Evolutionary conservation across 2,329 filamentous ascomycete species (phyloP).

Genomic region (Tolypocladium amazonense): DNA sequence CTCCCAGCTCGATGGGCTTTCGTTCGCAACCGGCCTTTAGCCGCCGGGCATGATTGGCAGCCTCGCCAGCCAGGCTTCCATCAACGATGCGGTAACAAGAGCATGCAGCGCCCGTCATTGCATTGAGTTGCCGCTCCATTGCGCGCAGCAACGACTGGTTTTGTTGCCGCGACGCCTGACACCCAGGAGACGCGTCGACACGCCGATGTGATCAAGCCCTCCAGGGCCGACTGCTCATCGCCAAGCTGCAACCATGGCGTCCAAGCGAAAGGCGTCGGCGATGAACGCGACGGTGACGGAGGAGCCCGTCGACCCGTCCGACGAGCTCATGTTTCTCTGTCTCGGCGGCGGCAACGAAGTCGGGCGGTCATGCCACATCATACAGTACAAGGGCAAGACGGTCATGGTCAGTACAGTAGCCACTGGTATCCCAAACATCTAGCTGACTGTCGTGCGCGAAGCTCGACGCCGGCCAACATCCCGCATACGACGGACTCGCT

Average conservation of each 20-base stretch:
- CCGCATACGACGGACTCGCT: constrained; percentile 87
- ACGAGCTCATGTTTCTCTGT: constrained; percentile 90
- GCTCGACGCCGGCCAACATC: constrained; percentile 96
- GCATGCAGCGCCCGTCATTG: neutral
- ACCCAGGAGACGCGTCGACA: neutral
- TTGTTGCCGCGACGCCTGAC: neutral
- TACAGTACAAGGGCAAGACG: constrained; percentile 98
- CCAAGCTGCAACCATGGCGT: constrained; percentile 54
- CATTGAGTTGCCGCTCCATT: neutral
- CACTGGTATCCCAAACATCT: neutral
- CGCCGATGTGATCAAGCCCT: neutral
- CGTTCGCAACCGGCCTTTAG: neutral
- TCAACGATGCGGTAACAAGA: neutral
- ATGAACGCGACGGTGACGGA: constrained; percentile 59
- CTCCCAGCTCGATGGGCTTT: neutral
- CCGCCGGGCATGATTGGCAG: neutral
- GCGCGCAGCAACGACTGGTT: neutral
- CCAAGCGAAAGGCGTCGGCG: constrained; percentile 78
- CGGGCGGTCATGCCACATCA: constrained; percentile 90
- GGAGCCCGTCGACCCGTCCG: constrained; percentile 82
- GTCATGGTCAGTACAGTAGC: constrained; percentile 62
- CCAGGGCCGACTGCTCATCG: neutral
- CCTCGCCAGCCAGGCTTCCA: neutral
- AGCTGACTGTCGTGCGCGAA: constrained; percentile 21
- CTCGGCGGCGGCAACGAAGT: constrained; percentile 96